A percentile compares a stretch with the other conserved stretches of the same genome.
Conservation (phyloP, 2,329 filamentous ascomycete genomes). For the Ascocoryne sarcoides region DNA sequence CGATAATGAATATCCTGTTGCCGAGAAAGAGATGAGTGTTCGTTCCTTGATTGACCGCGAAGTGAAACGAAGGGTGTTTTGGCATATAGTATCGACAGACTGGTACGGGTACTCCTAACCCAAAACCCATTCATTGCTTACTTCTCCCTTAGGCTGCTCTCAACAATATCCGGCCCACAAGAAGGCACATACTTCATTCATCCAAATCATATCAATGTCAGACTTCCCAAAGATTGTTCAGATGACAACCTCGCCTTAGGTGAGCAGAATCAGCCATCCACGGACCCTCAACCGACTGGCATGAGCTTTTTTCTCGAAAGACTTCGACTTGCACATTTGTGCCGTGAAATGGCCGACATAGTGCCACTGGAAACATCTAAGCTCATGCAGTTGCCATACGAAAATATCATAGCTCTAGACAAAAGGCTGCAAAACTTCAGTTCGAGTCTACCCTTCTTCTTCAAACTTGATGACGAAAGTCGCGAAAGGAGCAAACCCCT, state of each 20-base stretch:
- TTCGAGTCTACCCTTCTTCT: slow-evolving; percentile 7
- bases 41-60: slow-evolving; percentile 25
- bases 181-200: slow-evolving; percentile 31
- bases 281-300: slow-evolving; percentile 26
- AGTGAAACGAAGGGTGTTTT: slow-evolving; percentile 31
- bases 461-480: slow-evolving; percentile 6
- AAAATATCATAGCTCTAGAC: slow-evolving; percentile 5
- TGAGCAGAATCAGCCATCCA: slow-evolving; percentile 18
- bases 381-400: slow-evolving; percentile 8
- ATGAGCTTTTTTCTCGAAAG: slow-evolving; percentile 32
- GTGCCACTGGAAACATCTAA: slow-evolving; percentile 13
- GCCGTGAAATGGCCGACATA: slow-evolving; percentile 29
- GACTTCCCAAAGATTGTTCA: slow-evolving; percentile 27
- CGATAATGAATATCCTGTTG: slow-evolving; percentile 14
- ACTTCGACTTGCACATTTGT: slow-evolving; percentile 30
- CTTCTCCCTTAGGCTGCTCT: slow-evolving; percentile 20
- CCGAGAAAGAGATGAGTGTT: no score
- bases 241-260: slow-evolving; percentile 28
- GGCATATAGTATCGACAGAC: slow-evolving; percentile 31
- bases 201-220: slow-evolving; percentile 30
- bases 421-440: slow-evolving; percentile 4
- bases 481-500: no score
- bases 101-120: slow-evolving; percentile 28
- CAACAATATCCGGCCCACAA: slow-evolving; percentile 25
- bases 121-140: slow-evolving; percentile 9